Evolutionary conservation across 371 early-diverging fungal genomes (phyloP), one percentile per base, ranked within the genome.

Genomic region (Rhizopus delemar): DNA sequence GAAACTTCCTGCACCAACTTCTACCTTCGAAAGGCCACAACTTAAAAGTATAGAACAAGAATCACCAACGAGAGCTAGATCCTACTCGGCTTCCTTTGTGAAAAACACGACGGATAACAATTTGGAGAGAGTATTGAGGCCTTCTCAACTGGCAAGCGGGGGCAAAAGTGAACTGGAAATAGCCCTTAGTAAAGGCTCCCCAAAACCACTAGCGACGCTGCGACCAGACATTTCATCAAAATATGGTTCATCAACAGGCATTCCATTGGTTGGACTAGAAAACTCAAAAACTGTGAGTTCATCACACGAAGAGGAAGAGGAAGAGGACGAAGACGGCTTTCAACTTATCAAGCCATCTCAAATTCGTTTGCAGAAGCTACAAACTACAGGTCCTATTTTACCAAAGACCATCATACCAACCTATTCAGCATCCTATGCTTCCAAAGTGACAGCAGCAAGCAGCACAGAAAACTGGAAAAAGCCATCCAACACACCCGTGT

Each of bases 281-380:
- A 56, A 16, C 3, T 16, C 41, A n/a, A 60, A 56, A 16, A 4
- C 9, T 4, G 35, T 15, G 13, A 51, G 13, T 5, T 38, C 31
- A 5, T 38, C 31, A n/a, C 48, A 16, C 32, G 52, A 36, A 5
- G 67, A 63, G 5, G 63, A 49, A 11, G 61, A 69, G 6, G 63
- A 60, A 13, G 74, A 68, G 11, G 75, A 71, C 38, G 74, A 68
- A 13, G 75, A 71, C 41, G 72, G 72, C 22, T 75, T 65, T 48
- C 76, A 79, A 39, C 59, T 79, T 32, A 63, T 79, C 34, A 75
- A 71, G 41, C 79, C 79, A 8, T 74, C 74, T 0, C 64, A 69
- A n/a, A 9, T 75, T 13, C 70, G 73, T n/a, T n/a, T 36, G 6
- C 67, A 71, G 34, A 46, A 35, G 15, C 59, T 57, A 39, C 58